Evolutionary conservation across 1,284 basidiomycete genomes (phyloP).

Genomic region (Sphaerobolus stellatus): DNA sequence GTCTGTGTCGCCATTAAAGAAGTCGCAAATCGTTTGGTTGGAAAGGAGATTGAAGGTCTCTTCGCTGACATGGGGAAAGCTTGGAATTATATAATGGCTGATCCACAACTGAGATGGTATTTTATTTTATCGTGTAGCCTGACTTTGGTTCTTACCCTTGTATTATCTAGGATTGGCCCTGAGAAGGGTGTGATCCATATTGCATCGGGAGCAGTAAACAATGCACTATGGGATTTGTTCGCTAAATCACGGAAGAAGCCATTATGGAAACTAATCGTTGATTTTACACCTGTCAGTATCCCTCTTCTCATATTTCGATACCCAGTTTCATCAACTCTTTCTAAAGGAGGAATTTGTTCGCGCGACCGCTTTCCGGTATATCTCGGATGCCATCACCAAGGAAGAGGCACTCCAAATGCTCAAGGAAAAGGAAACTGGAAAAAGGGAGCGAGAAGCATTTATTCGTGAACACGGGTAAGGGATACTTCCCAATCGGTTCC

Average conservation of each 20-base stretch:
- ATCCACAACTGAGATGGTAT: constrained; percentile 87
- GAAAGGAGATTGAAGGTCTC: constrained; percentile 80
- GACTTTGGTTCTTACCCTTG: background rate
- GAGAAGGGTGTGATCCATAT: constrained; percentile 88
- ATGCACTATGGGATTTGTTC: constrained; percentile 83
- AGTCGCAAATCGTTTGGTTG: constrained; percentile 78
- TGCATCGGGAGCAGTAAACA: constrained; percentile 77
- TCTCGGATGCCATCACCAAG: constrained; percentile 88
- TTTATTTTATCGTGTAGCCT: constrained; percentile 24
- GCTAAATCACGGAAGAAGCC: constrained; percentile 76
- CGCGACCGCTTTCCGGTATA: constrained; percentile 86
- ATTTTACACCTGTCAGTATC: constrained; percentile 70
- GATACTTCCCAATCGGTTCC: background rate
- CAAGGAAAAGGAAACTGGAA: constrained; percentile 72
- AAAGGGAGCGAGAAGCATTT: constrained; percentile 73
- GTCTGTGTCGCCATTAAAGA: constrained; percentile 79
- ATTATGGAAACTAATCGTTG: constrained; percentile 81
- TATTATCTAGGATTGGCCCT: constrained; percentile 67
- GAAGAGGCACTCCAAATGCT: constrained; percentile 88
- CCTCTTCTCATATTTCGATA: background rate
- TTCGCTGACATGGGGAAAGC: constrained; percentile 88
- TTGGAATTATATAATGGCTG: constrained; percentile 77
- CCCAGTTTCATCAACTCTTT: background rate
- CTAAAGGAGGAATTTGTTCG: constrained; percentile 80
- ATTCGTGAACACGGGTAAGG: constrained; percentile 63